A percentile compares a stretch with the other conserved stretches of the same genome.
Conservation (phyloP, 1,284 basidiomycete genomes). For the Pascua sp. region DNA sequence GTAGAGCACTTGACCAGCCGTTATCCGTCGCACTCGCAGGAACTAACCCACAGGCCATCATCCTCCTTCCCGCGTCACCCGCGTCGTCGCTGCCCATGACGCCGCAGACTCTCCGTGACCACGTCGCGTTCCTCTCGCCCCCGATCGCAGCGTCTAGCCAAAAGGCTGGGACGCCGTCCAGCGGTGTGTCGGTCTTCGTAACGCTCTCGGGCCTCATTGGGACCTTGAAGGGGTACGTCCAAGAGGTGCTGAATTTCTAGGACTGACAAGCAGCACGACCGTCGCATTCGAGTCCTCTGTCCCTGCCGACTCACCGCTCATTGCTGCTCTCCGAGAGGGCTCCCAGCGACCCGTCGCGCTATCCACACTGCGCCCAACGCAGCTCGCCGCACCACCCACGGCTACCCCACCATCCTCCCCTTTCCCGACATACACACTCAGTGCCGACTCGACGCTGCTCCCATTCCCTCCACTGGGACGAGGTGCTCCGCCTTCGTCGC, state of each 20-base stretch:
- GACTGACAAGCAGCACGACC: background rate
- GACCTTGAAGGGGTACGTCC: slow-evolving; percentile 50
- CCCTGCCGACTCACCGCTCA: slow-evolving; percentile 59
- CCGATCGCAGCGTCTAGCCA: slow-evolving; percentile 5
- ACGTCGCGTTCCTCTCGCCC: slow-evolving; percentile 58
- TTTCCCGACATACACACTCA: slow-evolving; percentile 59
- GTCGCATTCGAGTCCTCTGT: slow-evolving; percentile 48
- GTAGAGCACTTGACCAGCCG: background rate
- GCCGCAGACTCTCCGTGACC: slow-evolving; percentile 71
- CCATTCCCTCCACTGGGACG: slow-evolving; percentile 61
- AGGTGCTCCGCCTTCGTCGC: slow-evolving; percentile 6
- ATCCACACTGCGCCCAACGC: slow-evolving; percentile 37
- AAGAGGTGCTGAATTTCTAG: background rate
- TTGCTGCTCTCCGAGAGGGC: slow-evolving; percentile 60
- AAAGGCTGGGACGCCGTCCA: slow-evolving; percentile 8
- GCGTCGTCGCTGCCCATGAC: slow-evolving; percentile 56
- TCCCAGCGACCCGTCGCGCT: slow-evolving; percentile 52
- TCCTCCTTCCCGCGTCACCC: slow-evolving; percentile 68
- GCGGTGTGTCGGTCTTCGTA: slow-evolving; percentile 57
- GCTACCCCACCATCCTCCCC: slow-evolving; percentile 12
- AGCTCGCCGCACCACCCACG: slow-evolving; percentile 10
- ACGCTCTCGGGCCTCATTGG: slow-evolving; percentile 79
- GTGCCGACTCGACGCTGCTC: slow-evolving; percentile 57
- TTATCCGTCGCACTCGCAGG: background rate
- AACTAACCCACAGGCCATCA: slow-evolving; percentile 58